Evolutionary conservation across 2,329 filamentous ascomycete species (phyloP).

Genomic region (Pseudogymnoascus sp.): DNA sequence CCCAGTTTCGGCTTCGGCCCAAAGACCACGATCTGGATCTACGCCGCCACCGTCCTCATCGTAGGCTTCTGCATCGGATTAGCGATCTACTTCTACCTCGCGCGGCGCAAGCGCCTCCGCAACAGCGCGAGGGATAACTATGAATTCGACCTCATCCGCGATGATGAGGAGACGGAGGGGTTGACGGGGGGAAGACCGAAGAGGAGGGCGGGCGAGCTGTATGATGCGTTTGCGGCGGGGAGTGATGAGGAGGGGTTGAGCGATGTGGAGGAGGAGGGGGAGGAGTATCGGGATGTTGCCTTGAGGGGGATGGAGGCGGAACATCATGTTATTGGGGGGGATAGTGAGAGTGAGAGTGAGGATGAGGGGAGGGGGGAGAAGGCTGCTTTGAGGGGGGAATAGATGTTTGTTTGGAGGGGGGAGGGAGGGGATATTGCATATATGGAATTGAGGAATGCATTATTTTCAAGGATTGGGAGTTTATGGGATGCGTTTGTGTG

Average conservation of each 20-base stretch:
- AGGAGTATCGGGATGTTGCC: constrained; percentile 28
- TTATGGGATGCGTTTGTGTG: neutral
- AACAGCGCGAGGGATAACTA: constrained; percentile 75
- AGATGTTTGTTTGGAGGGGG: neutral
- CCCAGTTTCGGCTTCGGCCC: constrained; percentile 86
- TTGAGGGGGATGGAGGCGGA: constrained; percentile 11
- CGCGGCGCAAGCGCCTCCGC: constrained; percentile 66
- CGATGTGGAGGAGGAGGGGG: constrained; percentile 38
- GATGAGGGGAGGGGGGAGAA: constrained; percentile 10
- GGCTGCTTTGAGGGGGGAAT: neutral
- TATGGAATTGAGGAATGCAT: neutral
- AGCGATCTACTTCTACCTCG: constrained; percentile 72
- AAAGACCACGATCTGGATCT: constrained; percentile 89
- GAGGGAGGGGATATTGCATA: neutral
- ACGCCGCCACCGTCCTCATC: constrained; percentile 76
- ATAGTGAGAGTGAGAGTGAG: constrained; percentile 19
- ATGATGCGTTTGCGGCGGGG: constrained; percentile 93
- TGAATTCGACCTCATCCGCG: constrained; percentile 88
- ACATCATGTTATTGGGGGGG: constrained; percentile 13
- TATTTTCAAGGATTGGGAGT: neutral
- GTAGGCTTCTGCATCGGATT: constrained; percentile 73
- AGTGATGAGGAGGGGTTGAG: constrained; percentile 58
- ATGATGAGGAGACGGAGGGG: constrained; percentile 58
- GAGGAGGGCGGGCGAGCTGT: constrained; percentile 75
- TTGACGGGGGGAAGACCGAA: constrained; percentile 40